Conservation (phyloP, 192 early-diverging fungal species). For the Umbelopsis ramanniana region DNA sequence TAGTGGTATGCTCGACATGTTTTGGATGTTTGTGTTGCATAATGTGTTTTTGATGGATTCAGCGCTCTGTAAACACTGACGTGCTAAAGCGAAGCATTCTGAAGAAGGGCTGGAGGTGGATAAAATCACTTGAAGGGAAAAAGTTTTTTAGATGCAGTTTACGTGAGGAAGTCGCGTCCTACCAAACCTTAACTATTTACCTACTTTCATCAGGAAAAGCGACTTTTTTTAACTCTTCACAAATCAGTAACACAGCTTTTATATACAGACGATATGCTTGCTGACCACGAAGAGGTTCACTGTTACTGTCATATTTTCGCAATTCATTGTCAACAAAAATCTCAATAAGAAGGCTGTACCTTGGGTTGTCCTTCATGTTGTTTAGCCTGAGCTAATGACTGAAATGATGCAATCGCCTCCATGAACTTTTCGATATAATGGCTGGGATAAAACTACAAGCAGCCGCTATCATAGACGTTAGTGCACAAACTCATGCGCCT, state of each 20-base stretch:
- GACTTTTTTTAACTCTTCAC: slow-evolving; percentile 49
- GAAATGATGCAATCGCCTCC: not conserved
- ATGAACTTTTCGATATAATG: not conserved
- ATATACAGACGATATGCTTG: slow-evolving; percentile 42
- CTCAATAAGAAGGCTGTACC: not conserved
- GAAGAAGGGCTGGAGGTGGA: not conserved
- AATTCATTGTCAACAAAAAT: not conserved
- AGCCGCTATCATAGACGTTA: not conserved
- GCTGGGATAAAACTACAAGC: not conserved
- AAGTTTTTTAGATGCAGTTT: no score
- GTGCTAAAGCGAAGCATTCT: slow-evolving; percentile 38
- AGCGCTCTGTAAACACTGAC: slow-evolving; percentile 47
- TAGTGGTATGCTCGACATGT: slow-evolving; percentile 28
- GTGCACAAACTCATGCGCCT: not conserved
- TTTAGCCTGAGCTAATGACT: not conserved
- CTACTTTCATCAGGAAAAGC: slow-evolving; percentile 56
- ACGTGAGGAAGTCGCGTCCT: no score
- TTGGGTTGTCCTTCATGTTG: not conserved
- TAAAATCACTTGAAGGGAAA: no score
- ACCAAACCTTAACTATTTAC: not conserved
- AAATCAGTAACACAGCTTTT: slow-evolving; percentile 45
- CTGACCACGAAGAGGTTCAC: slow-evolving; percentile 5
- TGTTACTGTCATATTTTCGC: not conserved
- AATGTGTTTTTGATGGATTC: slow-evolving; percentile 52
- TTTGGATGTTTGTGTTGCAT: slow-evolving; percentile 35